Evolutionary conservation across 306 rosid species (phyloP).

Genomic region (Begonia fuchsioides): DNA sequence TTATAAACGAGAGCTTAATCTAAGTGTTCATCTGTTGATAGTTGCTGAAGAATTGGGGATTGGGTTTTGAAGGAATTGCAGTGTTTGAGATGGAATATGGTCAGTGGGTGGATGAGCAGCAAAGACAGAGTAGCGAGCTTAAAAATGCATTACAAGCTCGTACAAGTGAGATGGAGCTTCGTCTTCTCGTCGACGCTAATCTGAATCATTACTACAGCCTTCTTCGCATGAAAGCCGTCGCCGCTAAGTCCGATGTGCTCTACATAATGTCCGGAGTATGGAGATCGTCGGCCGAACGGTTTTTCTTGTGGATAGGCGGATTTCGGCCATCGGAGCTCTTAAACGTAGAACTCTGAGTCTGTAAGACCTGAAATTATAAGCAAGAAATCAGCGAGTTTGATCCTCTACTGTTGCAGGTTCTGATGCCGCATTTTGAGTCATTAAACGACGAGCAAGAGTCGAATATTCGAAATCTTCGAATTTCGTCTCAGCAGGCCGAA

Average conservation of each 20-base stretch:
- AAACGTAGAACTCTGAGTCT: slow-evolving; percentile 18
- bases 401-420: slow-evolving; percentile 34
- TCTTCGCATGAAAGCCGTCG: slow-evolving; percentile 55
- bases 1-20: not conserved
- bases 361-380: too few relatives aligned
- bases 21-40: too few relatives aligned
- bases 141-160: slow-evolving; percentile 51
- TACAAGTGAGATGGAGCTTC: slow-evolving; percentile 35
- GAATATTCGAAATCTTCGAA: slow-evolving; percentile 78
- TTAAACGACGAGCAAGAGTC: slow-evolving; percentile 82
- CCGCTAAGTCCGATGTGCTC: slow-evolving; percentile 55
- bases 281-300: slow-evolving; percentile 63
- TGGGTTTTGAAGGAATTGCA: slow-evolving; percentile 33
- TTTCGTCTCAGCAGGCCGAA: slow-evolving; percentile 94
- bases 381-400: too few relatives aligned
- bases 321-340: slow-evolving; percentile 84
- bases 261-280: slow-evolving; percentile 64
- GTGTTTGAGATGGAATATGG: slow-evolving; percentile 64
- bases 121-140: slow-evolving; percentile 37
- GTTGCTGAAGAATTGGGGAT: too few relatives aligned
- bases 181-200: slow-evolving; percentile 29
- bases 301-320: slow-evolving; percentile 85
- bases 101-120: slow-evolving; percentile 68
- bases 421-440: slow-evolving; percentile 82
- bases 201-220: slow-evolving; percentile 49